A percentile compares a stretch with the other conserved stretches of the same genome.
These are phyloP conservation scores for Neurospora tetraspora DNA, from an alignment of 495 filamentous ascomycete genomes.

Conservation along the genomic window DNA sequence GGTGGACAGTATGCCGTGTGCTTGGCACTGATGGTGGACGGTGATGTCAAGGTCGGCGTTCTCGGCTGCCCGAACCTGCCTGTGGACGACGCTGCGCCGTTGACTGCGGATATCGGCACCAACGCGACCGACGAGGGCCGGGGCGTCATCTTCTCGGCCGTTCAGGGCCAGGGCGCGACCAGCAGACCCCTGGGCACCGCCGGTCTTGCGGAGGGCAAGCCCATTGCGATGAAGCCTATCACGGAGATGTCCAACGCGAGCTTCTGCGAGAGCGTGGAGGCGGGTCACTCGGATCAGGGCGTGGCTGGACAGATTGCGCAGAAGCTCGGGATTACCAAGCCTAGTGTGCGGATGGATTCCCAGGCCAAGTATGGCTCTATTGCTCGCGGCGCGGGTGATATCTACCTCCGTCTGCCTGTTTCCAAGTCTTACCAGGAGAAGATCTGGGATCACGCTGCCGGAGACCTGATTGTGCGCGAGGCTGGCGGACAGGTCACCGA, in stretches of 20 bases:
- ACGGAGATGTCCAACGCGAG: constrained; percentile 65
- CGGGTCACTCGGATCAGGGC: constrained; percentile 77
- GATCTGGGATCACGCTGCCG: constrained; percentile 99
- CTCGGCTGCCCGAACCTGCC: constrained; percentile 93
- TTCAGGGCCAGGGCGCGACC: constrained; percentile 63
- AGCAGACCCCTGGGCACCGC: constrained; percentile 59
- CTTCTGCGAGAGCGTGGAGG: constrained; percentile 94
- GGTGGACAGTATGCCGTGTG: constrained; percentile 98
- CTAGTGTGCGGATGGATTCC: constrained; percentile 87
- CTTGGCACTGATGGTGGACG: constrained; percentile 82
- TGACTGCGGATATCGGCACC: constrained; percentile 55
- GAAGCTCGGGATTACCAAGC: constrained; percentile 72
- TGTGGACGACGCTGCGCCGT: constrained; percentile 59
- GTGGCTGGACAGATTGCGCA: constrained; percentile 78
- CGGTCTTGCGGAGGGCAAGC: constrained; percentile 45
- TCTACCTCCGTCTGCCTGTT: constrained; percentile 82
- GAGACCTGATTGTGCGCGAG: constrained; percentile 87
- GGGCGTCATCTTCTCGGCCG: constrained; percentile 78
- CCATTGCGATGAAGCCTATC: constrained; percentile 69
- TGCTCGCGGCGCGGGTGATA: constrained; percentile 87
- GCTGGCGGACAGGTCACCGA: constrained; percentile 89
- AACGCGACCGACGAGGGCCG: constrained; percentile 55
- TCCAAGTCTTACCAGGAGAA: constrained; percentile 90
- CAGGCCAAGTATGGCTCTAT: constrained; percentile 97
- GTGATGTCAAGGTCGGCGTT: constrained; percentile 89